phyloP scores from a whole-genome alignment of 179 eudicot genomes.

The Dionaea muscipula region DNA sequence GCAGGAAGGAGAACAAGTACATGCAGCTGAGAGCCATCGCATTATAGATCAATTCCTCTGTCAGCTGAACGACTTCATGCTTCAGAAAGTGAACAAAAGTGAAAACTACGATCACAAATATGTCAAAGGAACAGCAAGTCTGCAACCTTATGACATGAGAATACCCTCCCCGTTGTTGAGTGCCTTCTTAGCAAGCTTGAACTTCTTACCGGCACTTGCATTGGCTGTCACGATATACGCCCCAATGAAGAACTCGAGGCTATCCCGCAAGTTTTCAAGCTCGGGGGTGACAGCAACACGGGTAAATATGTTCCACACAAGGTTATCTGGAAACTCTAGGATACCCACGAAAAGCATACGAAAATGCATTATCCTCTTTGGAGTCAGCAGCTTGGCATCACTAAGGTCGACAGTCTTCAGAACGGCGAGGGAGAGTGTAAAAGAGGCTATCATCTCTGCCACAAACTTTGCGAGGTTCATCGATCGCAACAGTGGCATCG shows the following conservation, averaged over 20 bases:
- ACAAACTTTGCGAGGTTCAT: conserved; percentile 67
- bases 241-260: conserved; percentile 55
- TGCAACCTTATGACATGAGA: conserved; percentile 40
- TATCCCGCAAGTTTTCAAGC: conserved; percentile 55
- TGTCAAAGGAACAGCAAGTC: too few species aligned
- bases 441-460: conserved; percentile 64
- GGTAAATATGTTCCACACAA: conserved; percentile 71
- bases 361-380: conserved; percentile 70
- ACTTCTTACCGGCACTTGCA: conserved; percentile 29
- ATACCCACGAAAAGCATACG: conserved; percentile 67
- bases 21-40: too few species aligned
- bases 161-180: conserved; percentile 56
- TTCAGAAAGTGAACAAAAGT: too few species aligned
- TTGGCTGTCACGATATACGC: conserved; percentile 38
- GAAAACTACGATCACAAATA: too few species aligned
- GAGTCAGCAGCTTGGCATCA: conserved; percentile 38
- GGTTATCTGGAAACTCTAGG: conserved; percentile 48
- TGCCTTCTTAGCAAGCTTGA: conserved; percentile 71
- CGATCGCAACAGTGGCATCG: conserved; percentile 64
- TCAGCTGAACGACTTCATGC: too few species aligned
- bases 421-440: conserved; percentile 65
- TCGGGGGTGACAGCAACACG: conserved; percentile 61
- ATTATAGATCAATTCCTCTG: too few species aligned
- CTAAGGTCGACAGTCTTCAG: conserved; percentile 56
- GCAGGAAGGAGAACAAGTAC: too few species aligned